phyloP scores from a whole-genome alignment of 2,329 filamentous ascomycete species.

The Coniella lustricola region DNA sequence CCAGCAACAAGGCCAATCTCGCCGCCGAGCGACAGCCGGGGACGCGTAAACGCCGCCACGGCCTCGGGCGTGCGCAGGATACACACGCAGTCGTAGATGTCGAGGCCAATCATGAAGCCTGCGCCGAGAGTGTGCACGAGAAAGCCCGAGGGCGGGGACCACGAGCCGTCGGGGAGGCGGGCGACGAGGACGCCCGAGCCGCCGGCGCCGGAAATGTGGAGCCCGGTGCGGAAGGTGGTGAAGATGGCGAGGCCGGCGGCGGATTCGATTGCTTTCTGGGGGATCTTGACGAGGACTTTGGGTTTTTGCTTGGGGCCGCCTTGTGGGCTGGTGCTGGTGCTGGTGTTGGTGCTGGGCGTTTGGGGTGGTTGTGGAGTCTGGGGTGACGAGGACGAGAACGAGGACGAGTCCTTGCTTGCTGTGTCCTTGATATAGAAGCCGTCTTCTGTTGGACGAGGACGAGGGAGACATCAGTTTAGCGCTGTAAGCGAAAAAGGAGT shows the following conservation, averaged over 20 bases:
- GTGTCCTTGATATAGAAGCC: slow-evolving; percentile 24
- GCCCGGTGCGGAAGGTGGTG: slow-evolving; percentile 50
- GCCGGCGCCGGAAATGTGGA: slow-evolving; percentile 51
- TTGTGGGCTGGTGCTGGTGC: too few species aligned
- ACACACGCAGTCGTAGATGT: slow-evolving; percentile 71
- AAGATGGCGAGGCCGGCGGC: slow-evolving; percentile 53
- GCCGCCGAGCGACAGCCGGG: slow-evolving; percentile 60
- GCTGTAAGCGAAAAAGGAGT: not conserved
- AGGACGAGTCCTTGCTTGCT: too few species aligned
- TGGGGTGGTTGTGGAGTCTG: slow-evolving; percentile 14
- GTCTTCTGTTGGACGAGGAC: slow-evolving; percentile 20
- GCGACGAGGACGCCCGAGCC: slow-evolving; percentile 49
- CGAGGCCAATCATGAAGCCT: slow-evolving; percentile 63
- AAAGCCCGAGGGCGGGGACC: slow-evolving; percentile 66
- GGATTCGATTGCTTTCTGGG: slow-evolving; percentile 40
- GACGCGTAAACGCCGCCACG: slow-evolving; percentile 58
- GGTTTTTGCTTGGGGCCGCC: slow-evolving; percentile 21
- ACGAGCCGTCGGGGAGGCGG: slow-evolving; percentile 46
- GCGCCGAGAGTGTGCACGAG: slow-evolving; percentile 63
- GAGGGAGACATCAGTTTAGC: too few species aligned
- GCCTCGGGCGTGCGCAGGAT: slow-evolving; percentile 64
- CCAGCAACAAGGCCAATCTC: slow-evolving; percentile 59
- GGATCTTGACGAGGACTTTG: slow-evolving; percentile 33
- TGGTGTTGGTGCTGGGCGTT: too few species aligned
- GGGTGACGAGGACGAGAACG: too few species aligned